A percentile compares a stretch with the other conserved stretches of the same genome.
These are phyloP conservation scores for Moricandia arvensis DNA, from an alignment of 345 rosid genomes.

Conservation along the genomic window DNA sequence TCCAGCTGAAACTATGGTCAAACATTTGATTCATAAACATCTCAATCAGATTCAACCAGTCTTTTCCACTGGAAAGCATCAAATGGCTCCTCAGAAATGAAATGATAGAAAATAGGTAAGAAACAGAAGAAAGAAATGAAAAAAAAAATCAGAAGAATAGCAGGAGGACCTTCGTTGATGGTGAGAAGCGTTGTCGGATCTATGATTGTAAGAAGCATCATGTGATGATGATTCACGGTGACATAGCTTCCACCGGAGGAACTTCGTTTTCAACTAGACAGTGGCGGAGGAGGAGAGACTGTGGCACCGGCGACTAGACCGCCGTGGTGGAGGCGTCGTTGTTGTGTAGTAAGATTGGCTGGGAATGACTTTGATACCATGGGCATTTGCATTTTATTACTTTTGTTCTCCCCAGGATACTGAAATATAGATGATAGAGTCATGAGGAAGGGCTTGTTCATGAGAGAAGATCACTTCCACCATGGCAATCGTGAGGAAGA, in stretches of 20 bases:
- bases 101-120: background rate
- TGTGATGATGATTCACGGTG: background rate
- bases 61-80: no score
- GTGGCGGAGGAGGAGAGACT: background rate
- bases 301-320: background rate
- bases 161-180: no score
- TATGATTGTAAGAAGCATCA: background rate
- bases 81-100: no score
- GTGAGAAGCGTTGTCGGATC: background rate
- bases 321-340: background rate
- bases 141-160: background rate
- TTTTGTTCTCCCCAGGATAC: background rate
- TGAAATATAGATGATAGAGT: background rate
- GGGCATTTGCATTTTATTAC: background rate
- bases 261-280: no score
- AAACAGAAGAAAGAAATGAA: background rate
- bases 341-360: background rate
- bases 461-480: background rate
- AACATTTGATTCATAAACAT: no score
- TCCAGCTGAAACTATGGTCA: no score
- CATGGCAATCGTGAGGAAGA: background rate
- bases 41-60: no score
- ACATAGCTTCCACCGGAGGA: background rate
- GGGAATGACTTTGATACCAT: background rate
- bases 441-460: background rate